Conservation (phyloP, 176 grass and related monocot genomes). For the Oropetium thomaeum region DNA sequence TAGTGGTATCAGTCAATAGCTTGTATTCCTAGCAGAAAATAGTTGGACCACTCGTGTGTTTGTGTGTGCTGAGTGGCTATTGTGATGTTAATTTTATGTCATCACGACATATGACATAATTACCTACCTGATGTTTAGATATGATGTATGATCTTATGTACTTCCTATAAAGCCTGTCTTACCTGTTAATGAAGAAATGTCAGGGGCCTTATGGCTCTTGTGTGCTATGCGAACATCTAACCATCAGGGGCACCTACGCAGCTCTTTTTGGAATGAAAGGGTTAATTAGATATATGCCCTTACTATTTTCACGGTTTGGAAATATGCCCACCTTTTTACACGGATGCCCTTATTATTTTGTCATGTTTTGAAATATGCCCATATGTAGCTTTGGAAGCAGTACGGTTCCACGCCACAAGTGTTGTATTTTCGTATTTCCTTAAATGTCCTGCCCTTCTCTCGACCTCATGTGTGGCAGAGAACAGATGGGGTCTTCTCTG, state of each 20-base stretch:
- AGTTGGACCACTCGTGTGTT: slow-evolving; percentile 43
- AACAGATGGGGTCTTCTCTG: no score
- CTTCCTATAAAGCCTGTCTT: neutral
- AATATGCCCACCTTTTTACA: no score
- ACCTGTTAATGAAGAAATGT: neutral
- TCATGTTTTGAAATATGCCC: no score
- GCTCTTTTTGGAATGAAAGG: no score
- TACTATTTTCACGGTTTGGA: no score
- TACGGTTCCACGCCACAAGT: no score
- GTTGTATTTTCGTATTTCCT: no score
- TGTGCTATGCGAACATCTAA: neutral
- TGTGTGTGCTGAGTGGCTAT: slow-evolving; percentile 29
- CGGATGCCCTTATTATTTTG: no score
- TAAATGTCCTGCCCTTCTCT: no score
- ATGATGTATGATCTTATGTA: slow-evolving; percentile 13
- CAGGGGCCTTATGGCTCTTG: neutral
- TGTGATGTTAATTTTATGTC: slow-evolving; percentile 41
- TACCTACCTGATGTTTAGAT: slow-evolving; percentile 44
- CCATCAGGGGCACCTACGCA: neutral
- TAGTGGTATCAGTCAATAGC: slow-evolving; percentile 34
- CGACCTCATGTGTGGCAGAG: no score
- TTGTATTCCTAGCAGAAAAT: slow-evolving; percentile 43
- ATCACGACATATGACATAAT: slow-evolving; percentile 38
- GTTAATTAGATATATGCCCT: no score
- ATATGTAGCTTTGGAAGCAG: no score